Conservation (phyloP, 2,329 filamentous ascomycete genomes). For the Cladophialophora psammophila region DNA sequence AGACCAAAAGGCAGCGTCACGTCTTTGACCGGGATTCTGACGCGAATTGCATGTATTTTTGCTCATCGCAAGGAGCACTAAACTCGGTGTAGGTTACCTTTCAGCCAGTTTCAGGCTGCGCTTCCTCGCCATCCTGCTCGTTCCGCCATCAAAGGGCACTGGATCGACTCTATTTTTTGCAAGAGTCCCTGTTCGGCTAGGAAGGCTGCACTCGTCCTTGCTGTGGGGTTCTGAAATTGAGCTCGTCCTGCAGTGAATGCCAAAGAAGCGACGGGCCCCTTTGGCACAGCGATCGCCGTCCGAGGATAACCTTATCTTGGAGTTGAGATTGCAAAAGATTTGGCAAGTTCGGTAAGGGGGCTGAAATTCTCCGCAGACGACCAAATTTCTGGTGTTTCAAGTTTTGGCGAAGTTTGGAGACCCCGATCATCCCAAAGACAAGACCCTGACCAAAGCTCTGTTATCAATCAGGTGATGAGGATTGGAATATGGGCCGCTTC, state of each 20-base stretch:
- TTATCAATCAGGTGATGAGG: not conserved
- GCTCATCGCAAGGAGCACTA: not conserved
- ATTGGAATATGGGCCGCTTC: not conserved
- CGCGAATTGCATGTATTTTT: not conserved
- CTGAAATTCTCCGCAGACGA: constrained; percentile 5
- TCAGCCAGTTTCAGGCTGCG: constrained; percentile 15
- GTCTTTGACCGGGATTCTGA: not conserved
- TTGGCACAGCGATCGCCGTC: not conserved
- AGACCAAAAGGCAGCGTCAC: not conserved
- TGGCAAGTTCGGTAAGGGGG: not conserved
- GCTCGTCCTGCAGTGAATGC: not conserved
- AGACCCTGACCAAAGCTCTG: not conserved
- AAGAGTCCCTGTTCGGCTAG: not conserved
- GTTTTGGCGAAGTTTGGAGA: not conserved
- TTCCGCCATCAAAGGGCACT: not conserved
- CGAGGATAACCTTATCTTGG: constrained; percentile 13
- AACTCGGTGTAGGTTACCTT: not conserved
- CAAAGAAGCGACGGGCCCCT: constrained; percentile 3
- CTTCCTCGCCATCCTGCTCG: constrained; percentile 18
- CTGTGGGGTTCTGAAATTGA: constrained; percentile 7
- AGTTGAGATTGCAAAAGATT: constrained; percentile 6
- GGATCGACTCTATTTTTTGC: not conserved
- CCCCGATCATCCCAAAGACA: constrained; percentile 3
- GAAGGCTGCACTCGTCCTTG: constrained; percentile 12
- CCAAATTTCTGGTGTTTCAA: constrained; percentile 7